phyloP scores from a whole-genome alignment of 2,329 filamentous ascomycete genomes.

The Colletotrichum sansevieriae region DNA sequence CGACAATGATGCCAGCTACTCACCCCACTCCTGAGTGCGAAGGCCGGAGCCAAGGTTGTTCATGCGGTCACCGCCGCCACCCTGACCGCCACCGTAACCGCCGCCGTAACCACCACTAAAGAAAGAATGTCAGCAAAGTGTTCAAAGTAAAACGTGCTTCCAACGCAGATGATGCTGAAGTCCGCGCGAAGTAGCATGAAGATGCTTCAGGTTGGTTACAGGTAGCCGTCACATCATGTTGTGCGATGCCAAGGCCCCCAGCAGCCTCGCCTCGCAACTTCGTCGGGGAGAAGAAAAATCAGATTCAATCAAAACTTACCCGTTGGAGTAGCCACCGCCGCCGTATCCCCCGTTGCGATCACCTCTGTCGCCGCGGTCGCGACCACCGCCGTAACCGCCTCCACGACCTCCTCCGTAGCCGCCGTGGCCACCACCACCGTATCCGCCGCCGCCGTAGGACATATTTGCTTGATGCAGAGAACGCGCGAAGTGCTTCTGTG shows the following conservation, averaged over 20 bases:
- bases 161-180: conserved; percentile 1
- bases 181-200: neutral
- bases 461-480: conserved; percentile 49
- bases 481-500: conserved; percentile 19
- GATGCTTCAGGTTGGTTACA: neutral
- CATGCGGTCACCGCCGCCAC: conserved; percentile 91
- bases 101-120: conserved; percentile 64
- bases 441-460: conserved; percentile 61
- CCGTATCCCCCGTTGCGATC: conserved; percentile 48
- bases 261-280: conserved; percentile 41
- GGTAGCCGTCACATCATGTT: neutral
- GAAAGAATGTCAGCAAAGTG: conserved; percentile 52
- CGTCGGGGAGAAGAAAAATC: conserved; percentile 44
- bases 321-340: conserved; percentile 58
- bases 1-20: conserved; percentile 52
- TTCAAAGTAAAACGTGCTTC: conserved; percentile 29
- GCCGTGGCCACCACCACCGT: conserved; percentile 48
- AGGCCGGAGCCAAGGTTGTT: conserved; percentile 87
- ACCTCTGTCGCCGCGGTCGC: conserved; percentile 48
- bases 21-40: conserved; percentile 91
- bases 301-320: conserved; percentile 52
- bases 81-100: conserved; percentile 53
- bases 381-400: conserved; percentile 48
- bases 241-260: conserved; percentile 20
- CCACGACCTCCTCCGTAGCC: conserved; percentile 47